Conservation (phyloP, 768 basidiomycete genomes). For the Hericium erinaceus region DNA sequence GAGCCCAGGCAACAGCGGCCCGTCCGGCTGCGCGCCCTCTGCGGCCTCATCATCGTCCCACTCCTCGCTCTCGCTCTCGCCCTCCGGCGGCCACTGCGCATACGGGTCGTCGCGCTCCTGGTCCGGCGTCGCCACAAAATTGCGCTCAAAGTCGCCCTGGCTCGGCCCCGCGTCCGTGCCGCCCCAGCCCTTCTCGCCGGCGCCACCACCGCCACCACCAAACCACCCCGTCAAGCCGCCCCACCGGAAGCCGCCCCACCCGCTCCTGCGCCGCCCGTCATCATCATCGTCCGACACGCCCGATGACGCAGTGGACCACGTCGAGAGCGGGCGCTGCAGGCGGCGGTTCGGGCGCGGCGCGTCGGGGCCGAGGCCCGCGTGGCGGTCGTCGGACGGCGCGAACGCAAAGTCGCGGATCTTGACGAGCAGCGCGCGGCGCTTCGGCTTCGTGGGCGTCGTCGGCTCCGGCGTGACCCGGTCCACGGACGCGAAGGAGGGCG, state of each 20-base stretch:
- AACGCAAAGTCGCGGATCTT: slow-evolving; percentile 46
- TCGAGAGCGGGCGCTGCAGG: slow-evolving; percentile 19
- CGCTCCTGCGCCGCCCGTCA: slow-evolving; percentile 17
- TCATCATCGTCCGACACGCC: slow-evolving; percentile 15
- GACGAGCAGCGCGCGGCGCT: slow-evolving; percentile 20
- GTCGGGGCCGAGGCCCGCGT: slow-evolving; percentile 31
- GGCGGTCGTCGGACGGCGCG: slow-evolving; percentile 31
- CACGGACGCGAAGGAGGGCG: slow-evolving; percentile 1
- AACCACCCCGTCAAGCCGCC: slow-evolving; percentile 34
- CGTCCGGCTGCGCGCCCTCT: slow-evolving; percentile 18
- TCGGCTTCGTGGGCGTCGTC: not conserved
- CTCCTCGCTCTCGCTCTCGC: slow-evolving; percentile 15
- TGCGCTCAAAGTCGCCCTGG: slow-evolving; percentile 36
- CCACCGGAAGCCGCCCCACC: slow-evolving; percentile 30
- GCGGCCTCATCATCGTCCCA: slow-evolving; percentile 19
- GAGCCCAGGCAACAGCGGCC: slow-evolving; percentile 51
- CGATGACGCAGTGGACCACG: slow-evolving; percentile 17
- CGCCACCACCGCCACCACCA: slow-evolving; percentile 17
- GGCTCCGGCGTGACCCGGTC: slow-evolving; percentile 7
- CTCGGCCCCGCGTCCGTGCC: slow-evolving; percentile 22
- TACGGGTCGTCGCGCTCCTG: slow-evolving; percentile 18
- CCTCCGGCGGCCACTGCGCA: slow-evolving; percentile 8
- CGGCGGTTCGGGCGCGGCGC: slow-evolving; percentile 31
- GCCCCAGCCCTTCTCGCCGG: slow-evolving; percentile 11
- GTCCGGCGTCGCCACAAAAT: slow-evolving; percentile 29